A percentile compares a stretch with the other conserved stretches of the same genome.
These are phyloP conservation scores for Triadica sebifera DNA, from an alignment of 345 rosid genomes.

Conservation along the genomic window DNA sequence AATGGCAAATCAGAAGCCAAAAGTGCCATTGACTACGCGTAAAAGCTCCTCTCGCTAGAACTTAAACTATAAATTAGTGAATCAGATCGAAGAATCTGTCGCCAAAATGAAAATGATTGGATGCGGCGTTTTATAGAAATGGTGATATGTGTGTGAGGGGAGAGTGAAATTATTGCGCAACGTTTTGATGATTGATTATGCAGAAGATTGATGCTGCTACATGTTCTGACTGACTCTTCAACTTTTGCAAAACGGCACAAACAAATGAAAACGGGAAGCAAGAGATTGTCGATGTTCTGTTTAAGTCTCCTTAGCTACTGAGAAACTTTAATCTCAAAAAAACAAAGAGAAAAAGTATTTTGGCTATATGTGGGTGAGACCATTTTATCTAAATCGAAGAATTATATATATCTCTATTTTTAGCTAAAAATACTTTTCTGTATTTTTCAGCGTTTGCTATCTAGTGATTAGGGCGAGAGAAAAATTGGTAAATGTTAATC, in stretches of 20 bases:
- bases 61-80: slow-evolving; percentile 24
- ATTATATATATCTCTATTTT: too few relatives aligned
- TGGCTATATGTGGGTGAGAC: too few relatives aligned
- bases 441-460: too few relatives aligned
- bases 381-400: too few relatives aligned
- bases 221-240: not conserved
- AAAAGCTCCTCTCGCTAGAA: not conserved
- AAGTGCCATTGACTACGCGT: slow-evolving; percentile 57
- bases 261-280: not conserved
- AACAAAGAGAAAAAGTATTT: too few relatives aligned
- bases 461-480: too few relatives aligned
- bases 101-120: not conserved
- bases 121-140: not conserved
- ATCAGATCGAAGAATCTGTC: slow-evolving; percentile 37
- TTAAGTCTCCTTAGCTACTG: not conserved
- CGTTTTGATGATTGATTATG: not conserved
- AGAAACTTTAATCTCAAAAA: too few relatives aligned
- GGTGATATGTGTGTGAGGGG: not conserved
- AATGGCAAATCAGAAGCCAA: slow-evolving; percentile 85
- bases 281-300: not conserved
- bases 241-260: not conserved
- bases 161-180: not conserved
- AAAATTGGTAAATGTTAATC: too few relatives aligned
- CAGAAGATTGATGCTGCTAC: not conserved
- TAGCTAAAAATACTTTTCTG: too few relatives aligned